Base-by-base conservation (phyloP, 1,284 basidiomycete species). In the Schizophyllum amplum region DNA sequence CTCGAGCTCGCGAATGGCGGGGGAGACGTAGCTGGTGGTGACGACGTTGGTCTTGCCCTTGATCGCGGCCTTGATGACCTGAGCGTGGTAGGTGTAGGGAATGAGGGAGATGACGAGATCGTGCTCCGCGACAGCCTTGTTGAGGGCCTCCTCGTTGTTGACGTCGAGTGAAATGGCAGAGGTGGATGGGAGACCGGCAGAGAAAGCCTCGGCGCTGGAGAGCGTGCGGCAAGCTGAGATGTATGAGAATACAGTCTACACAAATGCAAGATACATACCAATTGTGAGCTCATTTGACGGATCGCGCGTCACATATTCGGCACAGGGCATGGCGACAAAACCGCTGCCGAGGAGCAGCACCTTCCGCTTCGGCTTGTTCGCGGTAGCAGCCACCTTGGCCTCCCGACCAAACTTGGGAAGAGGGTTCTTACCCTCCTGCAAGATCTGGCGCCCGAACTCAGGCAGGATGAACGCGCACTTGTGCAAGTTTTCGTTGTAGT, bases 61-160 rank as follows among this genome's bases (percentile, higher is more conserved):
- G 79, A 97, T 94, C 46, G 95, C 96, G 15, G 94, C 91, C 73
- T 92, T 87, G 78, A 99, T 96, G 67, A 99, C 94, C 46, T 80
- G 77, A 17, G 87, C 87, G 72, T 99, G 96, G 79, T 89, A 81
- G 58, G 87, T 94, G 80, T 98, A 99, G 6, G 97, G 97, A 63
- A 99, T 94, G 68, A 99, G 85, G 33, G 93, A 97, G 68, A 99
- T 91, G 69, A 99, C 94, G 59, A 98, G 81, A 72, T 99, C 94
- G 72, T 94, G 86, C 54, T 83, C 86, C 51, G 89, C 90, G 61
- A 99, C 82, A 52, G 86, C 85, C 47, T 78, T 77, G 65, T 94
- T 90, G 52, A 99, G 87, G 4, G 84, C 88, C 17, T 79, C 74
- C 42, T 83, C 72, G 64, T 88, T 77, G 66, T 78, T 81, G 54